Evolutionary conservation across 352 stramenopile genomes (phyloP).

Genomic region (Globisporangium rhizosaccharum): DNA sequence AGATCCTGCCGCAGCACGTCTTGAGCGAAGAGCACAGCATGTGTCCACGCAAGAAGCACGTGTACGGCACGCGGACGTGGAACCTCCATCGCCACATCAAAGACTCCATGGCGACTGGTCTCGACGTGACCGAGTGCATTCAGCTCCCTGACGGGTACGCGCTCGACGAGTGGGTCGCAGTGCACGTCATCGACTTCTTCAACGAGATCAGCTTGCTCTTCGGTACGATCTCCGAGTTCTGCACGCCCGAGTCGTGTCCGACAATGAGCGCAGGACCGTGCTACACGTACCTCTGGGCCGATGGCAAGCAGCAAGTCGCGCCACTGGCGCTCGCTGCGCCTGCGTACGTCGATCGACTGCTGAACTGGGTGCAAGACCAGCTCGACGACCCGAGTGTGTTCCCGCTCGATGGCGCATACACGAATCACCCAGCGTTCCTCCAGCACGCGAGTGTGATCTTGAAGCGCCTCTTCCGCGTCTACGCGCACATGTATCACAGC

Average conservation of each 20-base stretch:
- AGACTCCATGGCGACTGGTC: constrained; percentile 44
- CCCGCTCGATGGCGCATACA: constrained; percentile 22
- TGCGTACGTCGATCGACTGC: constrained; percentile 82
- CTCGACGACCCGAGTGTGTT: constrained; percentile 73
- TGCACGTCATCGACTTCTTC: constrained; percentile 90
- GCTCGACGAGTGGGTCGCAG: constrained; percentile 63
- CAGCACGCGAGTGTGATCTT: constrained; percentile 79
- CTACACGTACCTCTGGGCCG: constrained; percentile 88
- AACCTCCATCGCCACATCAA: constrained; percentile 71
- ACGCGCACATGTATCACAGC: constrained; percentile 95
- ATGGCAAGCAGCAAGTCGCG: constrained; percentile 44
- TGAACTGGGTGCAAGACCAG: constrained; percentile 85
- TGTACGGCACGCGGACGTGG: constrained; percentile 52
- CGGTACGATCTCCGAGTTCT: constrained; percentile 85
- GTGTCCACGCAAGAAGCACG: constrained; percentile 48
- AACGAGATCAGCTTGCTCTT: constrained; percentile 92
- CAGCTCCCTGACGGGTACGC: constrained; percentile 56
- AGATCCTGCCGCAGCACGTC: constrained; percentile 40
- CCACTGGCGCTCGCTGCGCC: constrained; percentile 55
- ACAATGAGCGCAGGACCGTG: constrained; percentile 72
- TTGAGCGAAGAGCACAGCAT: constrained; percentile 54
- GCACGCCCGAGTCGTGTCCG: constrained; percentile 52
- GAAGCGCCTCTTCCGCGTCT: constrained; percentile 95
- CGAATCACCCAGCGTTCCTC: constrained; percentile 40
- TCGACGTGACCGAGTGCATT: constrained; percentile 60